A percentile compares a stretch with the other conserved stretches of the same genome.
Evolutionary conservation across 805 yeast genomes (phyloP).

Genomic region (Saturnispora saitoi): DNA sequence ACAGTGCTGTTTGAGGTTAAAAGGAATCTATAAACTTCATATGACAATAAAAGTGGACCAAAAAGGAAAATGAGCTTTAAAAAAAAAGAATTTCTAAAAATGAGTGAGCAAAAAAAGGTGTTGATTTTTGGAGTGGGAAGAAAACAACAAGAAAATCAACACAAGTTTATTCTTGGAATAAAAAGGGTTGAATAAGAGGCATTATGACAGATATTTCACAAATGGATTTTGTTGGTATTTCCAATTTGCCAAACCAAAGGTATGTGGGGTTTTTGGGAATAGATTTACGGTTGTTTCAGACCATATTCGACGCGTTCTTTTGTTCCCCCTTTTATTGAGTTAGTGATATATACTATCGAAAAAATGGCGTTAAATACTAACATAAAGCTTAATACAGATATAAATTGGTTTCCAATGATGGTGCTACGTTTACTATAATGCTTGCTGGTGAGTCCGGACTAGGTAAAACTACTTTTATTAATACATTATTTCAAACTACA

Average conservation of each 20-base stretch:
- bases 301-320: neutral
- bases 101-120: neutral
- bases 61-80: neutral
- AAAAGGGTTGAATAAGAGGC: neutral
- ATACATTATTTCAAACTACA: conserved; percentile 72
- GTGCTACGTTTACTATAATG: conserved; percentile 72
- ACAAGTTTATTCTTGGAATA: neutral
- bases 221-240: conserved; percentile 55
- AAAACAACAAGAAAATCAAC: neutral
- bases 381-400: conserved; percentile 33
- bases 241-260: conserved; percentile 70
- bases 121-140: neutral
- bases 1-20: too few species aligned
- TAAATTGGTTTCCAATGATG: conserved; percentile 66
- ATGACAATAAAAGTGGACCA: too few species aligned
- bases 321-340: neutral
- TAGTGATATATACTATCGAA: neutral
- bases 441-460: conserved; percentile 88
- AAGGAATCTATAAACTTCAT: too few species aligned
- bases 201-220: conserved; percentile 21
- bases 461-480: conserved; percentile 87
- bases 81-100: too few species aligned
- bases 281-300: neutral
- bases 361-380: neutral
- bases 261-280: conserved; percentile 25